Conservation (phyloP, 768 basidiomycete species). For the Termitomyces sp. region DNA sequence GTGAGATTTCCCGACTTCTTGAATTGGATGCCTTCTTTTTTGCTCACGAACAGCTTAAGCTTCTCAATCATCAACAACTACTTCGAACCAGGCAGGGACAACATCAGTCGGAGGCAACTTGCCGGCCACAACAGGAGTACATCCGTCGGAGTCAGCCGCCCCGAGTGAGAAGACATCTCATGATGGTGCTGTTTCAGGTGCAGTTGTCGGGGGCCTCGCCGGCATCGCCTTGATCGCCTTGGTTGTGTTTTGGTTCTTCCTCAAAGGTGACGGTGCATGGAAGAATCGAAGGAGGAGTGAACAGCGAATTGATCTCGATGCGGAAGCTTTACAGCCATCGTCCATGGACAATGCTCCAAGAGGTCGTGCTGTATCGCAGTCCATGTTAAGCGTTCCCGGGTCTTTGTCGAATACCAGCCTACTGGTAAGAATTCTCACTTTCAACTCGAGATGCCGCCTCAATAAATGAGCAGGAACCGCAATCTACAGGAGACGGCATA, state of each 20-base stretch:
- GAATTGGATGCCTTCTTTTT: not conserved
- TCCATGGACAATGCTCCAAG: not conserved
- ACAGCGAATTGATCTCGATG: slow-evolving; percentile 8
- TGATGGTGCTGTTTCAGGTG: slow-evolving; percentile 59
- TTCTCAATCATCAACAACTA: not conserved
- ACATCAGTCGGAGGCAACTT: not conserved
- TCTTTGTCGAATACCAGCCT: not conserved
- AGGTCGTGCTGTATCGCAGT: not conserved
- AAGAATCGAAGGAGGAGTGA: not conserved
- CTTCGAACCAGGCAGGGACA: not conserved
- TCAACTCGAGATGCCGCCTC: not conserved
- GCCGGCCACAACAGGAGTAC: not conserved
- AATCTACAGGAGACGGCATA: slow-evolving; percentile 14
- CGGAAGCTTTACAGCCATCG: slow-evolving; percentile 9
- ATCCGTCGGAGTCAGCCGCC: not conserved
- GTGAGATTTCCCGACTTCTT: not conserved
- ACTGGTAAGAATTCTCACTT: not conserved
- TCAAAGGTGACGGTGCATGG: slow-evolving; percentile 10
- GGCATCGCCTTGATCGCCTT: slow-evolving; percentile 33
- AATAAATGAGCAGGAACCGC: slow-evolving; percentile 3
- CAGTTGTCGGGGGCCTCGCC: slow-evolving; percentile 49
- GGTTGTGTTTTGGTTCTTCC: slow-evolving; percentile 32
- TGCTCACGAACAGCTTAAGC: not conserved
- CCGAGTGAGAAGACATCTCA: slow-evolving; percentile 17
- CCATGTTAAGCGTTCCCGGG: slow-evolving; percentile 8